Evolutionary conservation across 139 green algal genomes (phyloP).

Genomic region (Coelastrella sp.): DNA sequence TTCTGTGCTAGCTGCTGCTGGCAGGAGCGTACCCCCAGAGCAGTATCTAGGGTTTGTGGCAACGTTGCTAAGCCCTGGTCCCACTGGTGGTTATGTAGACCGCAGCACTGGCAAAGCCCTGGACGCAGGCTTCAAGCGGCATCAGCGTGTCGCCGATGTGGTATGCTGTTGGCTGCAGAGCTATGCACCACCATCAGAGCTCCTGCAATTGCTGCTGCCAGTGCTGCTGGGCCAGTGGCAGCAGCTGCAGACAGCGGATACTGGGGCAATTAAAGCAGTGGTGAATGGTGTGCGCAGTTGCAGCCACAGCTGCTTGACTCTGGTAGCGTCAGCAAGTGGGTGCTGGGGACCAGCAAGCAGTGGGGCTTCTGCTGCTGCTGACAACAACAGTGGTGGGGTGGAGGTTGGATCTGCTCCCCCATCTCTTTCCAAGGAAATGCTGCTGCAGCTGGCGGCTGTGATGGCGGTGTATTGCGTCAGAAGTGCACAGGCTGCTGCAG

Average conservation of each 20-base stretch:
- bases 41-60: slow-evolving; percentile 40
- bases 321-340: slow-evolving; percentile 31
- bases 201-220: slow-evolving; percentile 40
- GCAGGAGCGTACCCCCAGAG: slow-evolving; percentile 28
- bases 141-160: slow-evolving; percentile 25
- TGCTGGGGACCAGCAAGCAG: too few relatives aligned
- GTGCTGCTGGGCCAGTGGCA: slow-evolving; percentile 26
- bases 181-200: slow-evolving; percentile 12
- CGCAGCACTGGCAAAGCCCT: background rate
- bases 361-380: too few relatives aligned
- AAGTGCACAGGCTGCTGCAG: background rate
- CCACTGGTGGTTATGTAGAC: slow-evolving; percentile 25
- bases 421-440: too few relatives aligned
- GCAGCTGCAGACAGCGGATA: background rate
- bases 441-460: background rate
- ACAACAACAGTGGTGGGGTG: too few relatives aligned
- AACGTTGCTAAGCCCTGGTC: slow-evolving; percentile 39
- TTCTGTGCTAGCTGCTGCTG: slow-evolving; percentile 21
- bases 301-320: slow-evolving; percentile 44
- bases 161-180: slow-evolving; percentile 23
- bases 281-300: slow-evolving; percentile 14
- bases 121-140: background rate
- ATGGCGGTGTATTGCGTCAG: slow-evolving; percentile 13
- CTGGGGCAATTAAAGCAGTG: background rate
- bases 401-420: too few relatives aligned